Evolutionary conservation across 176 grass and related monocot genomes (phyloP), one percentile per base, ranked within the genome.

Genomic region (Zoysia pacifica): DNA sequence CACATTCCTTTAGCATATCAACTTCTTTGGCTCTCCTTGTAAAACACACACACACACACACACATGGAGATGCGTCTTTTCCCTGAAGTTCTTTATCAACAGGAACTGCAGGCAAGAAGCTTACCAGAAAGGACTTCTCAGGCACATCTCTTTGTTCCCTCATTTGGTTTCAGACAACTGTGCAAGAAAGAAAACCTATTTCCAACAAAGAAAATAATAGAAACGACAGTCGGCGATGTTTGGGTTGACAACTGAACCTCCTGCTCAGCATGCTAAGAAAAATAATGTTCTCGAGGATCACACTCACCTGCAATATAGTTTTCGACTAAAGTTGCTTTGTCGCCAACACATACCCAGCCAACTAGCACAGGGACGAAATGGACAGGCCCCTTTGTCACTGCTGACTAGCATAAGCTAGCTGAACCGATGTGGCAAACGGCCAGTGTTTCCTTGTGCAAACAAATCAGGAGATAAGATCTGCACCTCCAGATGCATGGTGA

Each of bases 271-370:
- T 55, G 28, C 54, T 1, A 3, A 62, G 9, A 75, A 79, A 88
- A 2, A 71, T 12, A 79, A 40, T 69, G 46, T 74, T 60, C 69
- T 63, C 39, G 86, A 13, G 62, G 47, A 88, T 75, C 75, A 63
- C 62, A 15, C 63, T 4, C 8, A 65, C 75, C 38, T 48, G 40
- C 8, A 5, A 55, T 48, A 49, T 49, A 3, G 2, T 16, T 80
- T 79, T 80, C 19, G 72, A 74, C 48, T 54, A 66, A 44, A 48
- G n/a, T 35, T 73, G 11, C 4, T n/a, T 77, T 65, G 18, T 59
- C 6, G 74, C 79, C 50, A 73, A 44, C 73, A 8, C 79, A 87
- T 9, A 77, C 46, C 44, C 45, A 41, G 5, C 5, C 37, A 35
- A 72, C 52, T 46, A 58, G 59, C 52, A n/a, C n/a, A n/a, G n/a